These are phyloP conservation scores for Colletotrichum viniferum DNA, from an alignment of 2,329 filamentous ascomycete genomes.

Conservation along the genomic window DNA sequence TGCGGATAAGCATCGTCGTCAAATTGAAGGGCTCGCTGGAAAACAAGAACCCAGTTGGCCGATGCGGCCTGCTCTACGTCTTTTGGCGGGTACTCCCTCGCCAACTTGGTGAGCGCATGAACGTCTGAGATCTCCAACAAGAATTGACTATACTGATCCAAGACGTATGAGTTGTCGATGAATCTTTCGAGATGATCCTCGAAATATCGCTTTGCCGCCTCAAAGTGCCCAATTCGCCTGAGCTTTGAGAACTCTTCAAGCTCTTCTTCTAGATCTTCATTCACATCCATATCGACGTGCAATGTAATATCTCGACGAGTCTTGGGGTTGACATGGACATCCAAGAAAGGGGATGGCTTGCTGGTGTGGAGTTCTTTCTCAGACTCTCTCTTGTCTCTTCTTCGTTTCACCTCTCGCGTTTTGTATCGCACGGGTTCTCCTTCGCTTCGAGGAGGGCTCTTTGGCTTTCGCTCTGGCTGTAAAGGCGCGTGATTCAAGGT, in stretches of 20 bases:
- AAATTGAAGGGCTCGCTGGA: background rate
- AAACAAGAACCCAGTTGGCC: background rate
- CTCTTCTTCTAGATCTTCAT: background rate
- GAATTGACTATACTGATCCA: background rate
- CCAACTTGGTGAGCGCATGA: background rate
- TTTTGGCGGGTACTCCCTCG: fast-evolving
- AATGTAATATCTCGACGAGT: background rate
- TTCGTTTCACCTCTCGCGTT: background rate
- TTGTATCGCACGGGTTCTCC: too few relatives aligned
- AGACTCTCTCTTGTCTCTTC: background rate
- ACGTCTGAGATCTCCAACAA: background rate
- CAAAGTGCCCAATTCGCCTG: background rate
- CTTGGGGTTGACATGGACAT: background rate
- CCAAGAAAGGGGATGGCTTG: fast-evolving
- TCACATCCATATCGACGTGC: background rate
- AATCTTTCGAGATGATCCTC: background rate
- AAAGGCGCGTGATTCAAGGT: background rate
- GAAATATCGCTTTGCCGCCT: background rate
- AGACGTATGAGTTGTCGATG: background rate
- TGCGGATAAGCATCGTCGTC: fast-evolving
- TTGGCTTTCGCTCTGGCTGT: fast-evolving
- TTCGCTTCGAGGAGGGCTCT: background rate
- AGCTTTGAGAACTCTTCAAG: background rate
- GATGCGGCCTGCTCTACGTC: fast-evolving
- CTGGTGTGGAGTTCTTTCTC: fast-evolving